These are phyloP conservation scores for Chiua virens DNA, from an alignment of 768 basidiomycete genomes.

Conservation along the genomic window DNA sequence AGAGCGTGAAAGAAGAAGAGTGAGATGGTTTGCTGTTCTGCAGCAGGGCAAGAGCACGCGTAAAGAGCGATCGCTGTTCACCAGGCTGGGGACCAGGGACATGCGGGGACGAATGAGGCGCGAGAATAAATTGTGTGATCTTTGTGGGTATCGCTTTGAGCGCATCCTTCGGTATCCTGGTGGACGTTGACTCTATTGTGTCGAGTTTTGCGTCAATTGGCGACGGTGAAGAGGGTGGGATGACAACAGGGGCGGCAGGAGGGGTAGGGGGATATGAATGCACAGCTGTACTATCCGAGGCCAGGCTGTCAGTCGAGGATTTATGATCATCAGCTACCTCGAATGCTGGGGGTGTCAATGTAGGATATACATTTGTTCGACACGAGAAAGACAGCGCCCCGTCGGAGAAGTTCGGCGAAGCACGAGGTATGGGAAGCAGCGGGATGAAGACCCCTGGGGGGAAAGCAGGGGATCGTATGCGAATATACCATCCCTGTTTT, in stretches of 20 bases:
- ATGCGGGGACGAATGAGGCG: conserved; percentile 43
- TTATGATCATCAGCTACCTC: conserved; percentile 8
- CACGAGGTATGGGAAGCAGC: conserved; percentile 47
- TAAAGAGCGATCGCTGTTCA: conserved; percentile 45
- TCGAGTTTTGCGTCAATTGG: conserved; percentile 31
- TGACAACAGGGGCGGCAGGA: conserved; percentile 31
- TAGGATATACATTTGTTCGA: conserved; percentile 43
- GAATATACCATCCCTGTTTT: conserved; percentile 83
- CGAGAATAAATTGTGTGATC: conserved; percentile 53
- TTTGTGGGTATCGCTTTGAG: conserved; percentile 15
- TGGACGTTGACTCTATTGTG: conserved; percentile 7
- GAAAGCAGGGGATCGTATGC: conserved; percentile 68
- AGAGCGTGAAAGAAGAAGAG: conserved; percentile 63
- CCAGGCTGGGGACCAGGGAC: conserved; percentile 27
- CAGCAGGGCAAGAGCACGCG: conserved; percentile 49
- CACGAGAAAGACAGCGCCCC: conserved; percentile 54
- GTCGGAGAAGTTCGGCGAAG: conserved; percentile 48
- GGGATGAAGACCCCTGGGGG: conserved; percentile 61
- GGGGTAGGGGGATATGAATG: conserved; percentile 66
- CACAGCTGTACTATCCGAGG: conserved; percentile 33
- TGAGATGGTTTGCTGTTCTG: conserved; percentile 53
- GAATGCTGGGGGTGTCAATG: conserved; percentile 18
- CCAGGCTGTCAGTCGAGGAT: conserved; percentile 27
- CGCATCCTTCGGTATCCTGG: neutral
- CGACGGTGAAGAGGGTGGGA: conserved; percentile 37